A percentile compares a stretch with the other conserved stretches of the same genome.
Evolutionary conservation across 2,329 filamentous ascomycete genomes (phyloP).

Genomic region (Diplodia seriata): DNA sequence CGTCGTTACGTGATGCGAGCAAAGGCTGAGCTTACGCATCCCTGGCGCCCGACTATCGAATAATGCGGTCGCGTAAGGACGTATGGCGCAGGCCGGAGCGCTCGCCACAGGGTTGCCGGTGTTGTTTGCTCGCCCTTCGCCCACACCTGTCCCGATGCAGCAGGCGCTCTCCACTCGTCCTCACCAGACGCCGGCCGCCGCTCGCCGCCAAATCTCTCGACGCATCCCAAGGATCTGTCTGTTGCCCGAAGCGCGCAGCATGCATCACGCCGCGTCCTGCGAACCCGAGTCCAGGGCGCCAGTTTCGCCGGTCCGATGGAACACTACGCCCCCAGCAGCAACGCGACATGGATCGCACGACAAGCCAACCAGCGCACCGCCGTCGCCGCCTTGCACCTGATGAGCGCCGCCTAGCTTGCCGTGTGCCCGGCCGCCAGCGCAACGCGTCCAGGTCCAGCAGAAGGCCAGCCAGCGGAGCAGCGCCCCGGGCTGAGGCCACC

Average conservation of each 20-base stretch:
- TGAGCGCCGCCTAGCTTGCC: conserved; percentile 3
- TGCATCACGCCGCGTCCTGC: conserved; percentile 28
- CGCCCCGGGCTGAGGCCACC: not conserved
- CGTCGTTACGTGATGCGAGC: conserved; percentile 21
- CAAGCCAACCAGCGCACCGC: conserved; percentile 24
- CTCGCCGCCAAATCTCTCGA: conserved; percentile 28
- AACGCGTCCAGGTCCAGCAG: conserved; percentile 1
- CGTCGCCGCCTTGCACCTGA: conserved; percentile 20
- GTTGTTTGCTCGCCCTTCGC: conserved; percentile 24
- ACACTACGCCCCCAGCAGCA: conserved; percentile 30
- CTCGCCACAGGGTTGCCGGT: conserved; percentile 23
- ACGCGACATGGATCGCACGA: conserved; percentile 28
- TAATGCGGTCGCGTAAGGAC: conserved; percentile 25
- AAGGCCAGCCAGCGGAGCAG: conserved; percentile 11
- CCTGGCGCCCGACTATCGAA: conserved; percentile 30
- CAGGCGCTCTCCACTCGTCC: conserved; percentile 28
- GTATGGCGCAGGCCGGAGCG: conserved; percentile 27
- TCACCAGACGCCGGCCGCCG: conserved; percentile 27
- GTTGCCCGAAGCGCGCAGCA: conserved; percentile 24
- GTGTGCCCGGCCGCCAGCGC: conserved; percentile 19
- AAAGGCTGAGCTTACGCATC: conserved; percentile 31
- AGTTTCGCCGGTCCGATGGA: conserved; percentile 32
- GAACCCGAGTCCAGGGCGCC: conserved; percentile 31
- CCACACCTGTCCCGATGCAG: conserved; percentile 28
- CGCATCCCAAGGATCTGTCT: conserved; percentile 28